Percentiles rank a stretch among this genome's conserved stretches.
phyloP scores from a whole-genome alignment of 2,329 filamentous ascomycete genomes.

The Aspergillus spinulosporus region DNA sequence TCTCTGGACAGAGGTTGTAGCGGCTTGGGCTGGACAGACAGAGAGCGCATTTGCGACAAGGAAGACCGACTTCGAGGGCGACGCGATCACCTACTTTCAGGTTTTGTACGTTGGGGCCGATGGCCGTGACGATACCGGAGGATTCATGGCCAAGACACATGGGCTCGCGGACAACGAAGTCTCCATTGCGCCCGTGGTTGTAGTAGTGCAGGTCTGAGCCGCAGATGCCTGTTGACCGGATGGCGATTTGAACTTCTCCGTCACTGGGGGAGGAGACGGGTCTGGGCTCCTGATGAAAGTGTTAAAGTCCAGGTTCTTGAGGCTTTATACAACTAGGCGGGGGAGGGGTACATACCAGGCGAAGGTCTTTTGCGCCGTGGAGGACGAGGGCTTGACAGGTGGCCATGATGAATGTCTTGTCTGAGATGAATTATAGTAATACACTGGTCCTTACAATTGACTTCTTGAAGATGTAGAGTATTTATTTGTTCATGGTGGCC shows the following conservation, averaged over 20 bases:
- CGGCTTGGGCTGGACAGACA: conserved; percentile 52
- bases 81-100: conserved; percentile 77
- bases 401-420: conserved; percentile 17
- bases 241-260: conserved; percentile 63
- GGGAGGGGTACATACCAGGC: conserved; percentile 47
- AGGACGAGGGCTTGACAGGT: conserved; percentile 51
- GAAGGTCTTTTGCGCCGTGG: conserved; percentile 61
- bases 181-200: conserved; percentile 79
- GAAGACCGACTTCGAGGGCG: conserved; percentile 87
- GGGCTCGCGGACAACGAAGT: conserved; percentile 78
- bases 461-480: not conserved
- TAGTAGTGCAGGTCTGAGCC: conserved; percentile 82
- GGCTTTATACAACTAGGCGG: not conserved
- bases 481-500: not conserved
- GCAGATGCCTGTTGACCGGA: conserved; percentile 68
- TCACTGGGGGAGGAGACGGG: conserved; percentile 48
- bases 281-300: conserved; percentile 52
- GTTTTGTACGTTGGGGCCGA: conserved; percentile 63
- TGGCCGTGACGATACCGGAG: conserved; percentile 71
- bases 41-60: conserved; percentile 66
- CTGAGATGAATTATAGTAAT: not conserved
- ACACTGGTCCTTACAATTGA: too few relatives aligned
- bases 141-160: conserved; percentile 80
- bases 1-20: conserved; percentile 63
- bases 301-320: too few relatives aligned